Conservation (phyloP, 2,329 filamentous ascomycete species). For the Talaromyces sp. region DNA sequence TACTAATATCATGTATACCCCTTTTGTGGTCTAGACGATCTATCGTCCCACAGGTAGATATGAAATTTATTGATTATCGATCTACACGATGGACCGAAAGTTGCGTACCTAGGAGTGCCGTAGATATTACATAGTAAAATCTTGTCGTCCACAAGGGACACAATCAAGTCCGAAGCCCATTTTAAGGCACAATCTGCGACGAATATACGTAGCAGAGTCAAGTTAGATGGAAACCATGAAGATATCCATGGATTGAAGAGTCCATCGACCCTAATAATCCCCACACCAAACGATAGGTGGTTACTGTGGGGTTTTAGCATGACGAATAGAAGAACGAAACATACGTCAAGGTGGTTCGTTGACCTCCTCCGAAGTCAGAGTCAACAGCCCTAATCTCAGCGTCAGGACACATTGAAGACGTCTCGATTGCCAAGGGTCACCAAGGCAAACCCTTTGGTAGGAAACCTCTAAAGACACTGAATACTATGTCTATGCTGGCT, state of each 20-base stretch:
- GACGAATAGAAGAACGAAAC: no score
- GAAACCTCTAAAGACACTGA: conserved; percentile 11
- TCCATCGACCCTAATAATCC: neutral
- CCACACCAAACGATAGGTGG: no score
- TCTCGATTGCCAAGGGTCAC: conserved; percentile 17
- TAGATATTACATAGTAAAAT: neutral
- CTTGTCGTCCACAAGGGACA: neutral
- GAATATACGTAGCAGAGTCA: neutral
- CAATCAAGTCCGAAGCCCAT: neutral
- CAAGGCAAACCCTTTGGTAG: conserved; percentile 18
- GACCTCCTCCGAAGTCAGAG: no score
- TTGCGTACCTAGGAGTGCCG: neutral
- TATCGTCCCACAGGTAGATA: neutral
- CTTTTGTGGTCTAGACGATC: neutral
- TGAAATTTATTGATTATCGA: neutral
- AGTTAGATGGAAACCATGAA: no score
- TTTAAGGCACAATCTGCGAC: neutral
- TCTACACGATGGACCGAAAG: neutral
- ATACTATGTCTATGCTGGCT: no score
- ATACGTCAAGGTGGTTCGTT: no score
- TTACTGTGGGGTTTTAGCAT: no score
- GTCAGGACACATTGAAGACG: conserved; percentile 17
- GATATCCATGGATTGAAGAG: no score
- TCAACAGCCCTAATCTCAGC: no score
- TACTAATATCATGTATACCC: conserved; percentile 14